Conservation (phyloP, 352 stramenopile genomes). For the Phytophthora pluvialis region DNA sequence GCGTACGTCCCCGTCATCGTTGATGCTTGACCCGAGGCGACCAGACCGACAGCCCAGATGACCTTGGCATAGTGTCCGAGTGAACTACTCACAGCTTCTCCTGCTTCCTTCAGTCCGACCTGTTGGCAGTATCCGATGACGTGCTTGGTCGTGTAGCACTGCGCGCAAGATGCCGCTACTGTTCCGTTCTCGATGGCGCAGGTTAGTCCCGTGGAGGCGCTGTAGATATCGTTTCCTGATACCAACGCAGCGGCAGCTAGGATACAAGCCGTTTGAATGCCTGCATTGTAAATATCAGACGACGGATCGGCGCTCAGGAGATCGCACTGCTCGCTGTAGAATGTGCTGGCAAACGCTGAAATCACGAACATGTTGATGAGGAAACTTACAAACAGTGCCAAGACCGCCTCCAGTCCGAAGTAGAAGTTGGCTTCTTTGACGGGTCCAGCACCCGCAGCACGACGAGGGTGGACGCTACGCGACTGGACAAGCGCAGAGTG, state of each 20-base stretch:
- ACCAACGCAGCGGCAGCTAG: slow-evolving; percentile 48
- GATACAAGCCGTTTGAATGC: slow-evolving; percentile 75
- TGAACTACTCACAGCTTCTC: slow-evolving; percentile 64
- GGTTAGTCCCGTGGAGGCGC: slow-evolving; percentile 49
- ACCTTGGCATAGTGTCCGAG: slow-evolving; percentile 68
- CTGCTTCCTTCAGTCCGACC: slow-evolving; percentile 78
- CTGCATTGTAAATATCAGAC: slow-evolving; percentile 49
- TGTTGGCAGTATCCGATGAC: slow-evolving; percentile 72
- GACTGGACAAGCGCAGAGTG: slow-evolving; percentile 91
- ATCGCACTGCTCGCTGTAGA: slow-evolving; percentile 79
- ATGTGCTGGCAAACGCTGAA: slow-evolving; percentile 89
- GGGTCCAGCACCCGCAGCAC: slow-evolving; percentile 8
- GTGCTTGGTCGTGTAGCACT: slow-evolving; percentile 46
- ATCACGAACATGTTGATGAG: slow-evolving; percentile 94
- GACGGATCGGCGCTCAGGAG: slow-evolving; percentile 49
- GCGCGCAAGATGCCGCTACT: slow-evolving; percentile 31
- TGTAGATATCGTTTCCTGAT: slow-evolving; percentile 68
- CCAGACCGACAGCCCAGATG: slow-evolving; percentile 91
- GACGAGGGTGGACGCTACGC: slow-evolving; percentile 22
- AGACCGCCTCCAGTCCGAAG: slow-evolving; percentile 83
- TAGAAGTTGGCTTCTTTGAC: slow-evolving; percentile 75
- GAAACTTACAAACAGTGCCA: slow-evolving; percentile 91
- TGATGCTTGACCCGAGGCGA: slow-evolving; percentile 90
- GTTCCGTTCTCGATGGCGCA: slow-evolving; percentile 40
- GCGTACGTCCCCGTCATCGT: slow-evolving; percentile 96